These are phyloP conservation scores for Pyrus betulifolia DNA, from an alignment of 306 rosid species.

Conservation along the genomic window DNA sequence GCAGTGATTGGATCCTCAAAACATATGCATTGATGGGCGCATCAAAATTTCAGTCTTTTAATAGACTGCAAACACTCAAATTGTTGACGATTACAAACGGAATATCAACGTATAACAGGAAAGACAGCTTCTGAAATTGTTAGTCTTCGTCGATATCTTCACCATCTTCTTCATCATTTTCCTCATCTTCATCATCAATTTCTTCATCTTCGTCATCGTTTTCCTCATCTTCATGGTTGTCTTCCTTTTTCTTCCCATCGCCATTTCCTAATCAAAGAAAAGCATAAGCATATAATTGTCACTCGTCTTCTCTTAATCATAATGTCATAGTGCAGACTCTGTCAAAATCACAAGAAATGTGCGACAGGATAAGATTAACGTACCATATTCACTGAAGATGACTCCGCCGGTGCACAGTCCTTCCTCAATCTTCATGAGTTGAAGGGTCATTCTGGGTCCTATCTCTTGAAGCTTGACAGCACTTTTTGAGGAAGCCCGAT, in stretches of 20 bases:
- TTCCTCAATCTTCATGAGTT: conserved; percentile 77
- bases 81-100: not conserved
- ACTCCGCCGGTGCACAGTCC: conserved; percentile 80
- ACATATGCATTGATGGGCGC: not conserved
- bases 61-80: not conserved
- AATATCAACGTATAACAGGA: not conserved
- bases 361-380: not conserved
- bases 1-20: not conserved
- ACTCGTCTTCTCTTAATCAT: not conserved
- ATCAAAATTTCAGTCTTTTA: not conserved
- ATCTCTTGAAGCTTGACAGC: conserved; percentile 97
- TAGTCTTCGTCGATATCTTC: conserved; percentile 18
- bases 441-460: conserved; percentile 93
- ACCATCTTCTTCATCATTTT: conserved; percentile 10
- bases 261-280: conserved; percentile 24
- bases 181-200: conserved; percentile 21
- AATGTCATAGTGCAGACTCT: not conserved
- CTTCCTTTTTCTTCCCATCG: conserved; percentile 40
- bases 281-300: not conserved
- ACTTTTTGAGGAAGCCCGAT: conserved; percentile 78
- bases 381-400: conserved; percentile 79
- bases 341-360: not conserved
- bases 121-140: not conserved
- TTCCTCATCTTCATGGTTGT: conserved; percentile 18
- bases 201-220: conserved; percentile 11